These are phyloP conservation scores for Vitis labrusca DNA, from an alignment of 164 flowering plant genomes.

Conservation along the genomic window DNA sequence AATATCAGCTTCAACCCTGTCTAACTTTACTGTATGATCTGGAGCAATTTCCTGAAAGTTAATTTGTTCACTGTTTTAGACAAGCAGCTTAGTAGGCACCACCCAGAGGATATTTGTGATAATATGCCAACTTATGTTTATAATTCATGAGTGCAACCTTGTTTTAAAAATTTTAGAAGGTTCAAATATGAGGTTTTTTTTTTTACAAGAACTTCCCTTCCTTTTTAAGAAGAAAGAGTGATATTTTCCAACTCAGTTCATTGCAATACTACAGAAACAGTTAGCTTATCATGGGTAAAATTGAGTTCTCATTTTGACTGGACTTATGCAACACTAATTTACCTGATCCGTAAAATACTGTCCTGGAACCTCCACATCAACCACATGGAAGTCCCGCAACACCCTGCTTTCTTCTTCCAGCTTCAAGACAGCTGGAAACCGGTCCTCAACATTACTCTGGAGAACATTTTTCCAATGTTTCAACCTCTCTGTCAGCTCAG, in stretches of 20 bases:
- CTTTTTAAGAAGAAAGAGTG: no score
- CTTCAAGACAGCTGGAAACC: conserved; percentile 96
- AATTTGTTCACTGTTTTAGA: background rate
- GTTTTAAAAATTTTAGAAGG: background rate
- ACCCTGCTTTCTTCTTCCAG: conserved; percentile 98
- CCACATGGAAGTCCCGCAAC: conserved; percentile 92
- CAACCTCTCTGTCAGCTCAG: conserved; percentile 86
- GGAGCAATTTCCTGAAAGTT: conserved; percentile 89
- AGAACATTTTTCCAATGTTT: conserved; percentile 99
- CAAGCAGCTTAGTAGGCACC: background rate
- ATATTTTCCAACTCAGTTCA: no score
- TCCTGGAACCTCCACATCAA: conserved; percentile 99
- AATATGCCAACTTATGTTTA: background rate
- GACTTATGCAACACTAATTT: background rate
- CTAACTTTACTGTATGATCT: conserved; percentile 95
- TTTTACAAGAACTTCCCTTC: no score
- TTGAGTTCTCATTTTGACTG: background rate
- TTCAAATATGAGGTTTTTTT: background rate
- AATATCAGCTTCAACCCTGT: conserved; percentile 94
- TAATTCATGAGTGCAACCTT: background rate
- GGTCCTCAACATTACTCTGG: conserved; percentile 95
- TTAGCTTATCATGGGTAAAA: background rate
- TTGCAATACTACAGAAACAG: no score
- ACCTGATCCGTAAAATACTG: conserved; percentile 97
- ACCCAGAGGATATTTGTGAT: background rate